These are phyloP conservation scores for Porpolomopsis calyptriformis DNA, from an alignment of 768 basidiomycete species.

Conservation along the genomic window DNA sequence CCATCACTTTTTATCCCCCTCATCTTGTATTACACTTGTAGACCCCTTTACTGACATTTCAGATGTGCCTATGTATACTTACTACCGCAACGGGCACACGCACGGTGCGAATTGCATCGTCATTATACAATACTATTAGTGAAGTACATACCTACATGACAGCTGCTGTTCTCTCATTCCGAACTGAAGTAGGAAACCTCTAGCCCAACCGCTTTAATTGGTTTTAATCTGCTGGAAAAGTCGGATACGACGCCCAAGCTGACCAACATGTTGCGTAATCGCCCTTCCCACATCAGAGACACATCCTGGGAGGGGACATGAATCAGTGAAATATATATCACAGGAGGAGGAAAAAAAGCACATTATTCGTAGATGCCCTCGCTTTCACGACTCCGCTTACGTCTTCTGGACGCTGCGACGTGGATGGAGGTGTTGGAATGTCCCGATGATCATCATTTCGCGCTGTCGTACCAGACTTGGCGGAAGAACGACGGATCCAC, in stretches of 20 bases:
- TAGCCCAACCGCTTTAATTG: constrained; percentile 83
- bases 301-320: constrained; percentile 58
- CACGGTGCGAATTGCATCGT: too few species aligned
- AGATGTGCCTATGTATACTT: too few species aligned
- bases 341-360: constrained; percentile 26
- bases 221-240: constrained; percentile 71
- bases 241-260: constrained; percentile 89
- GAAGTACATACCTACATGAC: too few species aligned
- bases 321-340: not conserved
- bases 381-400: constrained; percentile 83
- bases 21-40: too few species aligned
- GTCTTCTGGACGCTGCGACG: constrained; percentile 21
- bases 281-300: constrained; percentile 89
- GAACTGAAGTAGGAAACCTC: constrained; percentile 91
- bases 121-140: too few species aligned
- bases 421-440: constrained; percentile 10
- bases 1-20: too few species aligned
- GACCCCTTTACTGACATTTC: too few species aligned
- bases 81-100: too few species aligned
- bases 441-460: constrained; percentile 13
- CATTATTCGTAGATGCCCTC: constrained; percentile 80
- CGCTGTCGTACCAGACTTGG: constrained; percentile 19
- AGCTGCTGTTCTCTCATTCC: too few species aligned
- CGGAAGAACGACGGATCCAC: constrained; percentile 67
- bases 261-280: constrained; percentile 79